Evolutionary conservation across 805 yeast genomes (phyloP), one percentile per base, ranked within the genome.

Genomic region (Nakazawaea laoshanensis): DNA sequence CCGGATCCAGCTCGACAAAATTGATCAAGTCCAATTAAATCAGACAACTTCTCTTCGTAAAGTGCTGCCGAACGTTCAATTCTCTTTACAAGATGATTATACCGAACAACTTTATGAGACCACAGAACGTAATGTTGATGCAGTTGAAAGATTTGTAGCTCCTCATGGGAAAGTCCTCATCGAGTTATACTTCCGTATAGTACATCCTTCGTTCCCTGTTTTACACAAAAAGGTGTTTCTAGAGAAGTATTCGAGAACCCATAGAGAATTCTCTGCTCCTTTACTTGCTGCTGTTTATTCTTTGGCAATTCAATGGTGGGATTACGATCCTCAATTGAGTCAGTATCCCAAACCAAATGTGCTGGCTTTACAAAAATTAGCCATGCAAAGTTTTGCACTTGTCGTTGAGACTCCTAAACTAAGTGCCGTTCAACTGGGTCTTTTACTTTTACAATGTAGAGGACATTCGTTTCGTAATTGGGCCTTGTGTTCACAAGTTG

Each of bases 221-320:
- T 57, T 89, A 32, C 96, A 92, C 55, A 89, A 87, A 48, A 76
- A 81, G 46, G 96, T 89, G 5, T 92, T 89, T 46, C 50, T 89
- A 40, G 97, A 89, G 47, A 89, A 89, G 52, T 89, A 88, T 51
- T 63, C 88, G 2, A 63, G 97, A 36, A 86, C 96, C 1, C 94
- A 86, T 52, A 69, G 95, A 29, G 97, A 89, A 53, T 76, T 89
- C 46, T 77, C 92, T 34, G 94, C 96, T 0, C 94, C 96, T 0
- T 57, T 89, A 31, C 59, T 89, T 29, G 96, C 96, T 0, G 83
- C 95, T 0, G 95, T 89, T 2, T 89, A 89, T 50, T 74, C 83
- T 7, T 59, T 88, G 37, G 95, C 96, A 0, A 69, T 84, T 27
- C 89, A 85, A 50, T 86, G 95, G 94, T 88, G 96, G 96, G 89